Percentiles rank a stretch among this genome's conserved stretches.
phyloP scores from a whole-genome alignment of 345 rosid species.

The Arabis alpina region DNA sequence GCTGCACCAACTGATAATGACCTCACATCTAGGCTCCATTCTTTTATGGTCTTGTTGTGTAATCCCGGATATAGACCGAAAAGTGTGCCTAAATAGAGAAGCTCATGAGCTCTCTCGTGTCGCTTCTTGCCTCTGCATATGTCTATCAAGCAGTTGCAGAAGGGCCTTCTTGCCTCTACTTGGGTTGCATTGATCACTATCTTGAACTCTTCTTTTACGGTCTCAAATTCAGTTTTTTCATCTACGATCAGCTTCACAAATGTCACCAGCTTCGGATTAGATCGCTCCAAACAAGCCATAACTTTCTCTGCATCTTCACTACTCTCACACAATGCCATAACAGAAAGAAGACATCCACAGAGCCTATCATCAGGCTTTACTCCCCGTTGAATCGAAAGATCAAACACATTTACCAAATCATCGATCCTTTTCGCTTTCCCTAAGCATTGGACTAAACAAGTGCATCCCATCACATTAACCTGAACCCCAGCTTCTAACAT shows the following conservation, averaged over 20 bases:
- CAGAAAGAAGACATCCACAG: slow-evolving; percentile 84
- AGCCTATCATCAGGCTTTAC: slow-evolving; percentile 83
- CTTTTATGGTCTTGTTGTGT: slow-evolving; percentile 65
- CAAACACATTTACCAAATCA: slow-evolving; percentile 69
- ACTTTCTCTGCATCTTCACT: slow-evolving; percentile 64
- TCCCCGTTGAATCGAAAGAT: slow-evolving; percentile 53
- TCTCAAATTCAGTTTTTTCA: slow-evolving; percentile 51
- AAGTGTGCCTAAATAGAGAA: slow-evolving; percentile 82
- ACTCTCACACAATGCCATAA: slow-evolving; percentile 66
- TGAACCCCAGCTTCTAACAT: slow-evolving; percentile 60
- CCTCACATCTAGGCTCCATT: slow-evolving; percentile 88
- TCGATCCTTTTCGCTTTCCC: slow-evolving; percentile 73
- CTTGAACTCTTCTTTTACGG: slow-evolving; percentile 66
- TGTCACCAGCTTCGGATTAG: slow-evolving; percentile 67
- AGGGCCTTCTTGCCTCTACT: slow-evolving; percentile 81
- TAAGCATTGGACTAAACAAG: slow-evolving; percentile 83
- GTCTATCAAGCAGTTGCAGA: slow-evolving; percentile 91
- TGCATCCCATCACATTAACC: slow-evolving; percentile 88
- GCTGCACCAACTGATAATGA: slow-evolving; percentile 91
- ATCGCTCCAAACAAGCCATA: slow-evolving; percentile 61
- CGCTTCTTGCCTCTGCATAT: slow-evolving; percentile 64
- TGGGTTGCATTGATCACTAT: slow-evolving; percentile 54
- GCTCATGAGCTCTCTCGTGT: slow-evolving; percentile 72
- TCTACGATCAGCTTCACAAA: slow-evolving; percentile 58
- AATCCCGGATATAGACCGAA: slow-evolving; percentile 79